These are phyloP conservation scores for Penicillium sp. DNA, from an alignment of 2,329 filamentous ascomycete species.

Conservation along the genomic window DNA sequence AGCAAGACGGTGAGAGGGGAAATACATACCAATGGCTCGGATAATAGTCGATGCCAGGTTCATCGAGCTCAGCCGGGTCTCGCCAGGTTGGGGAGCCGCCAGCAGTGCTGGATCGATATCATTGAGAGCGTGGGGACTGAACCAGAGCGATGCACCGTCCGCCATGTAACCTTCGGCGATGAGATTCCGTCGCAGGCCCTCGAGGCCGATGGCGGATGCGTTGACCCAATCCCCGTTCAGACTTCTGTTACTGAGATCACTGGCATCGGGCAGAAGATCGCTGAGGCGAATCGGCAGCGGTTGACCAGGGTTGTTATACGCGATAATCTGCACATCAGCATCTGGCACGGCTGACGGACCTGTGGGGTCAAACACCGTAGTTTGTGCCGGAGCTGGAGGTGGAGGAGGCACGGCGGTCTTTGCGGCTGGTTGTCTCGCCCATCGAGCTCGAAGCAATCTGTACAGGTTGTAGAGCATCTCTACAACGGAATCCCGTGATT, in stretches of 20 bases:
- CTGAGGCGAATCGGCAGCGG: background rate
- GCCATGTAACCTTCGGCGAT: background rate
- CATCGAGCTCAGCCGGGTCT: background rate
- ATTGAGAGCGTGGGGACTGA: background rate
- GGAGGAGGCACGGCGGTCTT: background rate
- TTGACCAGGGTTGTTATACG: background rate
- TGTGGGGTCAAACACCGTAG: background rate
- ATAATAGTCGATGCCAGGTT: background rate
- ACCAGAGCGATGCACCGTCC: background rate
- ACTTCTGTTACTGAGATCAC: background rate
- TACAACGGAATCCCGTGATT: background rate
- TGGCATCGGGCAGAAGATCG: background rate
- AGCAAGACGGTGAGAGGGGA: background rate
- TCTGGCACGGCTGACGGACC: background rate
- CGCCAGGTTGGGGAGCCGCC: background rate
- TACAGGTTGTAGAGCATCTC: background rate
- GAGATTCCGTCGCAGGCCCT: background rate
- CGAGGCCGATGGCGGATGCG: background rate
- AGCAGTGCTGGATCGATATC: background rate
- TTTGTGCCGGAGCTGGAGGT: background rate
- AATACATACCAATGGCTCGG: background rate
- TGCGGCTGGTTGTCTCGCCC: background rate
- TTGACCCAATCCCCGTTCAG: background rate
- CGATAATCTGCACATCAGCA: constrained; percentile 1
- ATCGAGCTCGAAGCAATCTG: background rate